Base-by-base conservation (phyloP, 306 rosid genomes). In the Vicia sativa region DNA sequence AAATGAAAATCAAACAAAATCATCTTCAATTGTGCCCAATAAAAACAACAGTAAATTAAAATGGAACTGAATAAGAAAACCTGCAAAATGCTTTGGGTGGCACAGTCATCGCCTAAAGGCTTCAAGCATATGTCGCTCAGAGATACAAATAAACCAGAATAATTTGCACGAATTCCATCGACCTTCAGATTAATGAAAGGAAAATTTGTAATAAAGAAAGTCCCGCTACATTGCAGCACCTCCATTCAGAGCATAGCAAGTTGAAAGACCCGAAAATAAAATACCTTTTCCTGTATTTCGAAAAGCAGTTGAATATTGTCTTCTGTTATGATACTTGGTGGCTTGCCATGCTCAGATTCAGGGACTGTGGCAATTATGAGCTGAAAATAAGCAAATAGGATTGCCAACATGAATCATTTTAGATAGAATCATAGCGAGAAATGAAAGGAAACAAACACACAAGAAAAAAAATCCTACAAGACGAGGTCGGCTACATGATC, bases 21-120 rank as follows among this genome's bases (percentile, higher is more conserved):
- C 41, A 69, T 80, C 35, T 72, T 9, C 13, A 61, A 11, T 55
- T 55, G 53, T 31, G 12, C 74, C 23, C 5, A 58, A 56, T 50
- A 16, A 34, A 25, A 9, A 2, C 38, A 56, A 1, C 1, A 68
- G 66, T 52, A 54, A 23, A 46, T 35, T 63, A 64, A 50, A 42
- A 70, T 16, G 43, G 55, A 65, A 46, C 25, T 48, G 56, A 70
- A 67, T 49, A 66, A 65, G 67, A 78, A 65, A 74, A 92, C 98
- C 96, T 92, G 98, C 77, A 92, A 78, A 92, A 92, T 87, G 79
- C 92, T 89, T 83, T 92, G 96, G 68, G 91, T 87, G 65, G 96
- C 98, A 92, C 98, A 92, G 75, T 87, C 98, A 59, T 89, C 82
- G 37, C 88, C 98, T 4, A 92, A 83, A 68, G 98, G 98, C 86